Evolutionary conservation across 2,329 filamentous ascomycete species (phyloP).

Genomic region (Pyrenophora teres): DNA sequence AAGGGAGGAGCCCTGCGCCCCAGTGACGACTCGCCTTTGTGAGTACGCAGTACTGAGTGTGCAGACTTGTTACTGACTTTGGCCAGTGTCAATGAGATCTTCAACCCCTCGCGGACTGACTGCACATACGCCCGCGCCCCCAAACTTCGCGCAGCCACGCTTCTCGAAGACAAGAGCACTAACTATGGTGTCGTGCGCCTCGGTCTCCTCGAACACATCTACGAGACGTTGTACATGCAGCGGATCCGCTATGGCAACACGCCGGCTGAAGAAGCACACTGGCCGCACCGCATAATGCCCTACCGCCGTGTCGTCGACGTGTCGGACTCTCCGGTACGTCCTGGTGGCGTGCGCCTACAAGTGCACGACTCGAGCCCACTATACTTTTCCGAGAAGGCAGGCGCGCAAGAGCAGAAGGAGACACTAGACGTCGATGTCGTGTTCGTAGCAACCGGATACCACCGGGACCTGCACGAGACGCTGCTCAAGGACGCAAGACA

Average conservation of each 20-base stretch:
- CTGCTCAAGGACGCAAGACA: constrained; percentile 69
- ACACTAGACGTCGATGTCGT: constrained; percentile 76
- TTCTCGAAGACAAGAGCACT: constrained; percentile 77
- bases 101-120: constrained; percentile 86
- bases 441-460: constrained; percentile 87
- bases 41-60: constrained; percentile 48
- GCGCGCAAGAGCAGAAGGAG: constrained; percentile 58
- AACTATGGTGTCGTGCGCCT: constrained; percentile 95
- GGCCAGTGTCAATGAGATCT: constrained; percentile 86
- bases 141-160: constrained; percentile 62
- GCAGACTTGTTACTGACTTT: constrained; percentile 31
- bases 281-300: constrained; percentile 81
- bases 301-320: constrained; percentile 69
- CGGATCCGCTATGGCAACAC: constrained; percentile 66
- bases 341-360: constrained; percentile 47
- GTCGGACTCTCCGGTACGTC: constrained; percentile 52
- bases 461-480: constrained; percentile 74
- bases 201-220: constrained; percentile 86
- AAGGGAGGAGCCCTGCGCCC: constrained; percentile 81
- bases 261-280: constrained; percentile 65
- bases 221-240: constrained; percentile 86
- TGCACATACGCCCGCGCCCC: constrained; percentile 71
- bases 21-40: constrained; percentile 96
- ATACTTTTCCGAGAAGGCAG: constrained; percentile 36
- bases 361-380: constrained; percentile 58